Conservation (phyloP, 106 monocot species). For the Dendrobium huoshanense region DNA sequence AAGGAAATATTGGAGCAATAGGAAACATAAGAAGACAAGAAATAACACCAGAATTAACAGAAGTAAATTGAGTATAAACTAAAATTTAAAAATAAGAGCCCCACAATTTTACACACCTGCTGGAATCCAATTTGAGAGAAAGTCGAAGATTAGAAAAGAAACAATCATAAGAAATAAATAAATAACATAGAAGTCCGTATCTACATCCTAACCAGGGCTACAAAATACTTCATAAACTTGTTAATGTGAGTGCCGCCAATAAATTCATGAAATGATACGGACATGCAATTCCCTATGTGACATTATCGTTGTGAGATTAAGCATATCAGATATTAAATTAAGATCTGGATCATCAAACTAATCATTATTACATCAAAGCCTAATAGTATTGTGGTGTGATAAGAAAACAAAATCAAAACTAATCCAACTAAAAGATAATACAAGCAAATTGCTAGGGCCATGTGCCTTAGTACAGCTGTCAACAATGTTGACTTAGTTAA, state of each 20-base stretch:
- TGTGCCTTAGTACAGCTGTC: background rate
- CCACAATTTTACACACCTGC: background rate
- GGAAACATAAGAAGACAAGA: too few relatives aligned
- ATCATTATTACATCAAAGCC: background rate
- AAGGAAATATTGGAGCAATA: too few relatives aligned
- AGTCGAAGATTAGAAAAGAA: background rate
- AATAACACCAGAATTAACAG: background rate
- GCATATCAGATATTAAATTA: background rate
- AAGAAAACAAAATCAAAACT: too few relatives aligned
- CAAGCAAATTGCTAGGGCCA: too few relatives aligned
- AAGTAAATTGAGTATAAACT: background rate
- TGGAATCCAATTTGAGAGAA: background rate
- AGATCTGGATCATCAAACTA: background rate
- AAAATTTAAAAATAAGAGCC: background rate
- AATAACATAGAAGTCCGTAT: too few relatives aligned
- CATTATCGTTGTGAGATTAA: background rate
- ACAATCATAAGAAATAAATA: background rate
- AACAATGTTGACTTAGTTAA: background rate
- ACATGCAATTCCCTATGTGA: background rate
- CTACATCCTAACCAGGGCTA: background rate
- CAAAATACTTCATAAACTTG: background rate
- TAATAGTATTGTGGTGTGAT: background rate
- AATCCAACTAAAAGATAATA: too few relatives aligned
- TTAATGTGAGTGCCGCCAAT: background rate
- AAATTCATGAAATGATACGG: background rate